Base-by-base conservation (phyloP, 306 rosid genomes). In the Quercus wislizeni region DNA sequence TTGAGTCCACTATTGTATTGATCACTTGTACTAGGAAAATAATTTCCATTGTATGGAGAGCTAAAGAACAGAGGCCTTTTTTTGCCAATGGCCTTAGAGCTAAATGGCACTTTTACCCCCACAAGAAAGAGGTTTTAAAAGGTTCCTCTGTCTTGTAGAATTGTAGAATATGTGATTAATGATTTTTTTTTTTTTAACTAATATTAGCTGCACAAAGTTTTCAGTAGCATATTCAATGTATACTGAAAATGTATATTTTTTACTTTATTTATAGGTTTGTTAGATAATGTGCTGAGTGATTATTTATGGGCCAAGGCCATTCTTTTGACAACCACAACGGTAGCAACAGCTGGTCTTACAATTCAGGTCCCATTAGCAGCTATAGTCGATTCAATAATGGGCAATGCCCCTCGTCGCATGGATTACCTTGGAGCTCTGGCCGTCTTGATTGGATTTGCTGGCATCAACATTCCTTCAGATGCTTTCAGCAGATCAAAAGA, bases 231-330 rank as follows among this genome's bases (percentile, higher is more conserved):
- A 9, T n/a, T 35, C 17, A 64, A 10, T 33, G 72, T 0, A 21
- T 57, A 25, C 58, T 20, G 18, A n/a, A 19, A 19, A 67, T 9
- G 30, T 20, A 52, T 69, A 17, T n/a, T 28, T 76, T 82, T 63
- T 18, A 54, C 25, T 5, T 68, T 58, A 64, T 75, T 73, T 69
- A 59, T 74, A 95, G 99, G 99, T 68, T 78, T 95, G 88, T 68
- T 95, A 84, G 99, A 95, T 76, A 95, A 95, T 74, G 99, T 95
- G 84, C 87, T 93, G 78, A 93, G 99, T 35, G 98, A 95, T 81
- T 95, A 93, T 83, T 75, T 95, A 82, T 95, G 97, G 99, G 98
- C 99, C 38, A 93, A 93, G 89, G 99, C 99, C 10, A 96, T 95
- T 89, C 92, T 95, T 85, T 92, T 95, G 38, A 95, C 99, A 31